Base-by-base conservation (phyloP, 805 yeast genomes). In the Nakazawaea populi region DNA sequence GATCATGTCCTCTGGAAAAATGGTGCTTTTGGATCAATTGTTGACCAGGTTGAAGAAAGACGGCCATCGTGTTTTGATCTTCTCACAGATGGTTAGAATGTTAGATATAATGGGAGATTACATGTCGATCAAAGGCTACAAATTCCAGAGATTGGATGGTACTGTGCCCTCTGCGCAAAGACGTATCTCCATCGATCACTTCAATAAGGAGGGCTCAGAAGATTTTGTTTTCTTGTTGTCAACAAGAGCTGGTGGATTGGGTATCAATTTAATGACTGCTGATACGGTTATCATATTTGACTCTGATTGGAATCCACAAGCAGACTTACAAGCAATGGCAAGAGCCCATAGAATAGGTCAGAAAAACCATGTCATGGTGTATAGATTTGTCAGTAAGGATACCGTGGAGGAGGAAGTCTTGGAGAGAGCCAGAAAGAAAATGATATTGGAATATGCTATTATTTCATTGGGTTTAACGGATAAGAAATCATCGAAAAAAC, bases 331-430 rank as follows among this genome's bases (percentile, higher is more conserved):
- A 70, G 99, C 99, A 1, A 94, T 94, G 99, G 99, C 99, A 0
- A 83, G 99, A 70, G 99, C 99, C 3, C 99, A 94, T 71, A 84
- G 99, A 74, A 94, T 94, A 65, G 99, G 99, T n/a, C 99, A 94
- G 67, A 94, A 91, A 69, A 90, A 89, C 60, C 99, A 94, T 69
- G 99, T 94, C 37, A 89, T 89, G 83, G 98, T 94, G 14, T 94
- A 94, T 65, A 76, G 99, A 64, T 88, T 94, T 71, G 98, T 94
- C n/a, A 86, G 96, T 52, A 94, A 94, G 61, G 99, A 94, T 61
- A 94, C 99, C 0, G 96, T 94, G 11, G 99, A 94, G 67, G 99
- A 94, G 67, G 96, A 94, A 65, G 96, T 94, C 54, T 73, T 94
- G 58, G 99, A 94, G 69, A 80, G 97, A 56, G 99, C 99, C 0